phyloP scores from a whole-genome alignment of 2,329 filamentous ascomycete genomes.

The Talaromyces atroroseus region DNA sequence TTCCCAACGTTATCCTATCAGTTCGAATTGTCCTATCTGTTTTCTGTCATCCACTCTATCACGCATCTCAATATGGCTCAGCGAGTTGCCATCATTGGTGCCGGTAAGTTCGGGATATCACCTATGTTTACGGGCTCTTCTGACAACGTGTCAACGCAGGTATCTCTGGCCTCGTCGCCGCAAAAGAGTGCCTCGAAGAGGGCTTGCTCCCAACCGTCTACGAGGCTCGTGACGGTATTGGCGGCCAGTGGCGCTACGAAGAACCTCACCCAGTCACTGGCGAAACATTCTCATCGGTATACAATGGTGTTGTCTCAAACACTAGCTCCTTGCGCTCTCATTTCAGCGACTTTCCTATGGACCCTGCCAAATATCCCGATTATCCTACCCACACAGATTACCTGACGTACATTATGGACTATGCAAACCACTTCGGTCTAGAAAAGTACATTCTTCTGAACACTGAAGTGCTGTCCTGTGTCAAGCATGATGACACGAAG shows the following conservation, averaged over 20 bases:
- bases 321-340: conserved; percentile 35
- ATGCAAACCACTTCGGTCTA: conserved; percentile 33
- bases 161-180: conserved; percentile 29
- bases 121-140: not conserved
- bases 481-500: conserved; percentile 20
- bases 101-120: conserved; percentile 13
- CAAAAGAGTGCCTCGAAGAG: conserved; percentile 37
- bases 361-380: conserved; percentile 33
- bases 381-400: conserved; percentile 34
- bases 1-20: not conserved
- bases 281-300: conserved; percentile 29
- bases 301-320: conserved; percentile 34
- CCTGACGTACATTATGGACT: conserved; percentile 33
- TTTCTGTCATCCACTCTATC: not conserved
- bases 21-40: not conserved
- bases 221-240: conserved; percentile 31
- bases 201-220: conserved; percentile 32
- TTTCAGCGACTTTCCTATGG: conserved; percentile 38
- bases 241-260: conserved; percentile 38
- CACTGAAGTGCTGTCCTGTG: conserved; percentile 29
- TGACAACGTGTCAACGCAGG: conserved; percentile 18
- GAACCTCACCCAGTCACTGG: conserved; percentile 20
- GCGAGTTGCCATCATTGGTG: conserved; percentile 19
- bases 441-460: conserved; percentile 30
- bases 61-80: conserved; percentile 3